Base-by-base conservation (phyloP, 768 basidiomycete species). In the Xerocomus brunneocitrinus region DNA sequence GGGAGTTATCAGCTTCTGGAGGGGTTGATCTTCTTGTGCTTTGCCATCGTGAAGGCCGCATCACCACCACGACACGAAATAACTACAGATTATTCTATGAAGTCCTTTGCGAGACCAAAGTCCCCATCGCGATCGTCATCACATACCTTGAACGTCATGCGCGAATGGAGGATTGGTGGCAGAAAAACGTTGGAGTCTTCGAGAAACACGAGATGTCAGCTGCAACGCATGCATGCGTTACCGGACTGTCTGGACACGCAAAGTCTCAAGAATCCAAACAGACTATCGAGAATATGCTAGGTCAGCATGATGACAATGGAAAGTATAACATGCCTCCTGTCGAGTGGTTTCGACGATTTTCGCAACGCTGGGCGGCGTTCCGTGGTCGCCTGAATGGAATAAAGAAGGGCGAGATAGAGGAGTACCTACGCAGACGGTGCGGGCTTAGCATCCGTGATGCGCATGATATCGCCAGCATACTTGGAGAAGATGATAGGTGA, bases 141-240 rank as follows among this genome's bases (percentile, higher is more conserved):
- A 53, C 52, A 6, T n/a, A 43, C 22, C 52, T 53, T 5, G 47
- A 53, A 31, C 40, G 40, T 13, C 32, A 35, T 10, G 2, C 32
- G 4, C 40, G 28, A 13, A 43, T 53, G 52, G 52, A 53, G 5
- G 52, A 49, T 4, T 53, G 52, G 52, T 53, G 52, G 52, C 19
- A 35, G 3, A 25, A 30, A 30, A 48, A 46, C 31, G 8, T 22
- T 7, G 8, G 24, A 8, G 22, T 24, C 19, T 41, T 53, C 32
- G 9, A 43, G 19, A 43, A 28, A 19, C n/a, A 36, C n/a, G 27
- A 32, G 4, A 53, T 53, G 32, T 6, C 2, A n/a, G 6, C 34
- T 9, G 52, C 47, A 14, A 16, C 40, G 4, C 47, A 53, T 24
- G 52, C 52, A 12, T 53, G 52, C 34, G 40, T 53, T 12, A 53